A percentile compares a stretch with the other conserved stretches of the same genome.
These are phyloP conservation scores for Polygonum aviculare DNA, from an alignment of 148 eudicot species.

Conservation along the genomic window DNA sequence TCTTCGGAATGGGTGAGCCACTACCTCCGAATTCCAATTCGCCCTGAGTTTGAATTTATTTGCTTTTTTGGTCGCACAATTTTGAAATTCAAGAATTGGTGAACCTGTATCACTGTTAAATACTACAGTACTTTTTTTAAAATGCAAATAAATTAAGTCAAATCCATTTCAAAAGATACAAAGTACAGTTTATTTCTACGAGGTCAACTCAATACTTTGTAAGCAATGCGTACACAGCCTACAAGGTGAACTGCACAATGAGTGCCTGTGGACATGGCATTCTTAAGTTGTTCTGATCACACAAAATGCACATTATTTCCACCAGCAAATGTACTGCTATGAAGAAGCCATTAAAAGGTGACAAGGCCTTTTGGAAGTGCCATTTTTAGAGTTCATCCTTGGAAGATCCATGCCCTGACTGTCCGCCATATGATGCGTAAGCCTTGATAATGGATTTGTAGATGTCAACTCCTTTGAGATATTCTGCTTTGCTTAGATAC, in stretches of 20 bases:
- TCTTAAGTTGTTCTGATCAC: neutral
- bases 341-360: neutral
- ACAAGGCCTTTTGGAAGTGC: neutral
- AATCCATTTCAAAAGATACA: neutral
- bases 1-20: neutral
- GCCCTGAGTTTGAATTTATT: too few species aligned
- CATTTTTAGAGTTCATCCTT: constrained; percentile 49
- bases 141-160: too few species aligned
- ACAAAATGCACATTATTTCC: neutral
- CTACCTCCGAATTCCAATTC: neutral
- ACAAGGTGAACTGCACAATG: neutral
- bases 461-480: constrained; percentile 53
- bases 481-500: constrained; percentile 59
- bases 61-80: neutral
- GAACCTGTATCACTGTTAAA: too few species aligned
- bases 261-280: neutral
- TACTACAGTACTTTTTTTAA: too few species aligned
- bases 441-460: constrained; percentile 62
- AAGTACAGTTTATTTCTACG: neutral
- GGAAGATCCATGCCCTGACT: constrained; percentile 22
- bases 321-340: neutral
- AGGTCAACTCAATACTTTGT: too few species aligned
- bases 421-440: constrained; percentile 45
- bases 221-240: neutral
- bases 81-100: neutral